Evolutionary conservation across 495 filamentous ascomycete species (phyloP).

Genomic region (Amniculicola lignicola): DNA sequence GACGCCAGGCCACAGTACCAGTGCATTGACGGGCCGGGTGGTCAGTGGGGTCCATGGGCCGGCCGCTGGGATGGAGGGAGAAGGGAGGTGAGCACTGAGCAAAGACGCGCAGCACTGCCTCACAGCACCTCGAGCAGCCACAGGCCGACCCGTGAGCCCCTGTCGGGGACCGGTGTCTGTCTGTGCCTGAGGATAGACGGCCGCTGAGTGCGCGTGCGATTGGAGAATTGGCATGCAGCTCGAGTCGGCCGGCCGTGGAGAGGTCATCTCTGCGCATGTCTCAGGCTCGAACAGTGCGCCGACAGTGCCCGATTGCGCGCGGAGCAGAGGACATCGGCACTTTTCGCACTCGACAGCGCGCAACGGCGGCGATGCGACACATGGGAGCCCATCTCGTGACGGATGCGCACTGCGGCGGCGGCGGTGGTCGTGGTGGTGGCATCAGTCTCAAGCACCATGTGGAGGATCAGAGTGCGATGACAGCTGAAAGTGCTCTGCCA

Average conservation of each 20-base stretch:
- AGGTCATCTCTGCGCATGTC: conserved; percentile 12
- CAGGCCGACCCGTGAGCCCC: conserved; percentile 12
- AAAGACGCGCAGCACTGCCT: conserved; percentile 21
- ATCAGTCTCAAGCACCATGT: not conserved
- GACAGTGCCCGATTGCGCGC: not conserved
- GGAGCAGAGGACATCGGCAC: not conserved
- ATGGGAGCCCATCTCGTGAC: not conserved
- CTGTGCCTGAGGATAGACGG: conserved; percentile 15
- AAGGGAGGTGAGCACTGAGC: not conserved
- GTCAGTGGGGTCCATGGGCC: conserved; percentile 20
- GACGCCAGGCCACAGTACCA: conserved; percentile 5
- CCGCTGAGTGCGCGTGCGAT: not conserved
- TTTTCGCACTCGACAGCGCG: not conserved
- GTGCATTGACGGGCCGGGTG: conserved; percentile 6
- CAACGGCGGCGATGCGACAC: not conserved
- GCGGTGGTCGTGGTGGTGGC: not conserved
- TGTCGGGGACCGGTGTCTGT: conserved; percentile 19
- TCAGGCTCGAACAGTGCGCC: conserved; percentile 11
- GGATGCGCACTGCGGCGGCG: not conserved
- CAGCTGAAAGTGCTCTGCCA: conserved; percentile 9
- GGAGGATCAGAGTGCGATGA: not conserved
- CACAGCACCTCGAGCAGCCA: conserved; percentile 15
- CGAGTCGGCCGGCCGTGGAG: not conserved
- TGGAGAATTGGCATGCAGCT: conserved; percentile 11
- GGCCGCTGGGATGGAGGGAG: not conserved